phyloP scores from a whole-genome alignment of 139 green algal genomes.

The Tetraselmis striata region DNA sequence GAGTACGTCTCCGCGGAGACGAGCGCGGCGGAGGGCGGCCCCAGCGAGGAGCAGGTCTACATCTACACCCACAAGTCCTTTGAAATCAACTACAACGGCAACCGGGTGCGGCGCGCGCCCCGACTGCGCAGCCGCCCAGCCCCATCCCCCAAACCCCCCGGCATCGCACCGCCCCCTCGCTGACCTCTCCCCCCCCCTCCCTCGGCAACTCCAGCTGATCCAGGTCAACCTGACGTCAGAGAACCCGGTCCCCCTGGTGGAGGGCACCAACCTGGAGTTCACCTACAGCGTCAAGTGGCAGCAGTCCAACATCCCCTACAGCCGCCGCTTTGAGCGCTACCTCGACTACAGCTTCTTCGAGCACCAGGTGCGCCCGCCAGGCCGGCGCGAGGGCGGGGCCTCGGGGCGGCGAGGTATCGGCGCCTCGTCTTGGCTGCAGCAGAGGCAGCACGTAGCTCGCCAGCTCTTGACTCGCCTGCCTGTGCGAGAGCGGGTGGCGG shows the following conservation, averaged over 20 bases:
- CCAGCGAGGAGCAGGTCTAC: conserved; percentile 44
- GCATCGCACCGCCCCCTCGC: not conserved
- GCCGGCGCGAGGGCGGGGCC: no score
- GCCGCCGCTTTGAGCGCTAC: conserved; percentile 90
- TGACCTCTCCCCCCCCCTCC: not conserved
- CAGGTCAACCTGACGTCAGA: conserved; percentile 90
- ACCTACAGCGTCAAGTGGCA: conserved; percentile 83
- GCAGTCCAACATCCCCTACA: conserved; percentile 60
- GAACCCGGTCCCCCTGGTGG: conserved; percentile 47
- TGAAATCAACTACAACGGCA: conserved; percentile 87
- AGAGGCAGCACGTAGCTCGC: no score
- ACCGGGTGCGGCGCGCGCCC: conserved; percentile 47
- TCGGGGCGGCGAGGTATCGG: no score
- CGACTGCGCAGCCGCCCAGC: not conserved
- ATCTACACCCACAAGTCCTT: conserved; percentile 93
- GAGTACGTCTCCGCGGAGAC: conserved; percentile 22
- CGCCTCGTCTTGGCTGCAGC: no score
- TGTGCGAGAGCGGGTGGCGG: no score
- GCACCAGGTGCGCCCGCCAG: conserved; percentile 83
- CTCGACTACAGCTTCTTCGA: conserved; percentile 98
- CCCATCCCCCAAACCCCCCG: not conserved
- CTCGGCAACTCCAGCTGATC: conserved; percentile 72
- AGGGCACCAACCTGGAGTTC: conserved; percentile 70
- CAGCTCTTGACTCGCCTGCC: no score
- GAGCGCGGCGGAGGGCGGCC: conserved; percentile 1